phyloP scores from a whole-genome alignment of 176 grass and related monocot genomes.

The Carex littledalei region DNA sequence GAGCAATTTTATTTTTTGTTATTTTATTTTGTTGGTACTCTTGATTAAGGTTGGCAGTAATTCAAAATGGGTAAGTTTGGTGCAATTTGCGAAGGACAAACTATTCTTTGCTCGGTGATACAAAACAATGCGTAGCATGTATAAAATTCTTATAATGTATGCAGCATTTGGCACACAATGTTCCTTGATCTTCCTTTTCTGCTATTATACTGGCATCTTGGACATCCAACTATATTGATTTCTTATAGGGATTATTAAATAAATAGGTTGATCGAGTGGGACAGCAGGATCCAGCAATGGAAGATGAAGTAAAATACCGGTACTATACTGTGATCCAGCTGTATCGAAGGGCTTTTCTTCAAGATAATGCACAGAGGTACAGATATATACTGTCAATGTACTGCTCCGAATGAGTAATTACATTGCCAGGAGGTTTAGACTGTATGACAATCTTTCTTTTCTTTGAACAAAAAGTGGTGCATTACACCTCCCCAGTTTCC shows the following conservation, averaged over 20 bases:
- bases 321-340: slow-evolving; percentile 95
- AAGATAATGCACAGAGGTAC: slow-evolving; percentile 97
- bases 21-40: not conserved
- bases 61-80: not conserved
- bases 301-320: slow-evolving; percentile 97
- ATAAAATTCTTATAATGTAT: not conserved
- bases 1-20: not conserved
- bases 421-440: not conserved
- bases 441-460: not conserved
- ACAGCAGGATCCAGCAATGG: slow-evolving; percentile 72
- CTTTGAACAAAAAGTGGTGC: not conserved
- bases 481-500: not conserved
- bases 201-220: not conserved
- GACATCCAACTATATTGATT: not conserved
- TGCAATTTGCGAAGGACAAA: not conserved
- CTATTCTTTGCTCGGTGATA: not conserved
- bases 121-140: not conserved
- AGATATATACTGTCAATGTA: not conserved
- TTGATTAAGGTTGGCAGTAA: not conserved
- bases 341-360: slow-evolving; percentile 88
- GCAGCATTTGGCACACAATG: not conserved
- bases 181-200: not conserved
- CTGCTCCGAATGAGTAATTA: not conserved
- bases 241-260: slow-evolving; percentile 25
- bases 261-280: slow-evolving; percentile 70